Conservation (phyloP, 805 yeast species). For the Cyberlindnera subsufficiens region DNA sequence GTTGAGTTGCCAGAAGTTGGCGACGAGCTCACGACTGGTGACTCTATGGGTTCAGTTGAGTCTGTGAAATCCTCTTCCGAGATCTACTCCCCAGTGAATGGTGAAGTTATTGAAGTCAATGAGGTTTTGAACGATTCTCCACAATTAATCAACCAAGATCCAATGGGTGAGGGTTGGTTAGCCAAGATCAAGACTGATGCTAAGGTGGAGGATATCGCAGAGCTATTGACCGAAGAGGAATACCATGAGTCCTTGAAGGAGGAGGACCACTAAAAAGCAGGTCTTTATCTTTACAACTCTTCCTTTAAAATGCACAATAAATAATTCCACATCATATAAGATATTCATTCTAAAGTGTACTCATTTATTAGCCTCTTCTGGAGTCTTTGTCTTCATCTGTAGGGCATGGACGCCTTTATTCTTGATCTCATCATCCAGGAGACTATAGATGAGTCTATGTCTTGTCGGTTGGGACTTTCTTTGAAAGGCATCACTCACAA, state of each 20-base stretch:
- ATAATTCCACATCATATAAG: not conserved
- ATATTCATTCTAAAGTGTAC: not conserved
- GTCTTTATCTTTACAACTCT: not conserved
- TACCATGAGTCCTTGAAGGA: constrained; percentile 22
- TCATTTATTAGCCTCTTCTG: constrained; percentile 36
- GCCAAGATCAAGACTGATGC: constrained; percentile 64
- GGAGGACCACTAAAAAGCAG: constrained; percentile 11
- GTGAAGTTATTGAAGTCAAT: constrained; percentile 71
- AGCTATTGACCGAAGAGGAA: constrained; percentile 51
- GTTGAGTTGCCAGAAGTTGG: constrained; percentile 83
- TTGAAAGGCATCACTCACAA: constrained; percentile 63
- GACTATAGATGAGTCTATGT: constrained; percentile 67
- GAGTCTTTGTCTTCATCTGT: constrained; percentile 78
- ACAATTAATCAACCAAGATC: constrained; percentile 76
- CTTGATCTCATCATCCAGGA: constrained; percentile 68
- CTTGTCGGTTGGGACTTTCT: constrained; percentile 66
- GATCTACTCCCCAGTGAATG: constrained; percentile 81
- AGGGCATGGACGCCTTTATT: constrained; percentile 79
- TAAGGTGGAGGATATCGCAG: constrained; percentile 42
- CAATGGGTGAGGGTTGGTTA: constrained; percentile 93
- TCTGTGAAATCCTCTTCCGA: constrained; percentile 93
- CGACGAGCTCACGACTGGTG: constrained; percentile 59
- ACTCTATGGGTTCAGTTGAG: constrained; percentile 88
- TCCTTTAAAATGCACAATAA: not conserved
- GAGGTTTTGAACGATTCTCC: constrained; percentile 62